phyloP scores from a whole-genome alignment of 352 stramenopile genomes.

The Aphanomyces invadans region DNA sequence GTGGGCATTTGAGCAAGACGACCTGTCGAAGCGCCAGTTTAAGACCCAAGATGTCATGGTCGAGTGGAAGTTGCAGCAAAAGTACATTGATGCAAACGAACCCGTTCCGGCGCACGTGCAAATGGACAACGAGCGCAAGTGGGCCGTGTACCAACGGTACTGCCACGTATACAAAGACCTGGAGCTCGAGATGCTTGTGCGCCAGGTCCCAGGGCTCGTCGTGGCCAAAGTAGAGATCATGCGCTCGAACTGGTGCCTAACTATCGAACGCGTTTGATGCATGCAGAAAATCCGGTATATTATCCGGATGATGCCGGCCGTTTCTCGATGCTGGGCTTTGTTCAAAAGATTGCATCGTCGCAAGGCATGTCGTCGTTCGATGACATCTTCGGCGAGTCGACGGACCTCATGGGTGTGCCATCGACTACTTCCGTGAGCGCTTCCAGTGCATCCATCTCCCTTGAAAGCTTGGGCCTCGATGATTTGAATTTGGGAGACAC shows the following conservation, averaged over 20 bases:
- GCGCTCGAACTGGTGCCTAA: conserved; percentile 75
- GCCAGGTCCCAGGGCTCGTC: conserved; percentile 44
- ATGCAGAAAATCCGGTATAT: no score
- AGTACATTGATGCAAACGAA: conserved; percentile 35
- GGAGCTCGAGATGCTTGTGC: conserved; percentile 59
- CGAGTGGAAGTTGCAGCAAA: conserved; percentile 81
- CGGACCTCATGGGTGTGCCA: conserved; percentile 30
- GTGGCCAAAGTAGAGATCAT: conserved; percentile 59
- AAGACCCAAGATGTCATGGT: conserved; percentile 75
- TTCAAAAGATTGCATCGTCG: neutral
- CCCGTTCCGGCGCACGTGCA: conserved; percentile 31
- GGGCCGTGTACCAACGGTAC: conserved; percentile 76
- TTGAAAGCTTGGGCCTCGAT: conserved; percentile 19
- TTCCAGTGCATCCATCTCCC: conserved; percentile 9
- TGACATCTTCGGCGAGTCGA: conserved; percentile 74
- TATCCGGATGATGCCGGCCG: conserved; percentile 19
- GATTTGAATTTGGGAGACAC: neutral
- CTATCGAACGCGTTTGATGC: conserved; percentile 31
- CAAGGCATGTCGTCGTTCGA: conserved; percentile 33
- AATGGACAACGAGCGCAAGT: conserved; percentile 42
- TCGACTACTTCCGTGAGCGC: neutral
- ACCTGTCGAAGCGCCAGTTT: conserved; percentile 65
- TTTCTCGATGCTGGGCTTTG: conserved; percentile 7
- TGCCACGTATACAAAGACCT: conserved; percentile 72
- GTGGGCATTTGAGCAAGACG: conserved; percentile 80